phyloP scores from a whole-genome alignment of 192 early-diverging fungal species.

The Backusella luteola region DNA sequence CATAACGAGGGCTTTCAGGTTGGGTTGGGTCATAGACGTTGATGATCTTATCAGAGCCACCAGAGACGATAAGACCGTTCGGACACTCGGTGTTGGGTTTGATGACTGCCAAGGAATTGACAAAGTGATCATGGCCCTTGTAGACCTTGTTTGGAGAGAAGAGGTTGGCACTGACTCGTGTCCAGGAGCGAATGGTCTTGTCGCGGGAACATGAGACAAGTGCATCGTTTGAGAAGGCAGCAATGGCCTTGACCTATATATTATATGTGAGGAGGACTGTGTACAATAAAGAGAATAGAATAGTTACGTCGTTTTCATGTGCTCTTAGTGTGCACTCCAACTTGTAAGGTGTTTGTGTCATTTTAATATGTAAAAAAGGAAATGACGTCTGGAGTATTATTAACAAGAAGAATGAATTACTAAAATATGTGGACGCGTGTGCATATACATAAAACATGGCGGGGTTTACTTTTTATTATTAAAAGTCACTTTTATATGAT shows the following conservation, averaged over 20 bases:
- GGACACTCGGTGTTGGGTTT: conserved; percentile 56
- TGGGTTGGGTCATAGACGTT: conserved; percentile 72
- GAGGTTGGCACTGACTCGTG: conserved; percentile 43
- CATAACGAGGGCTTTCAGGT: conserved; percentile 56
- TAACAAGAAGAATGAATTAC: background rate
- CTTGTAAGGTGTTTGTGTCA: conserved; percentile 8
- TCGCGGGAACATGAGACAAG: conserved; percentile 77
- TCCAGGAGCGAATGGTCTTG: conserved; percentile 73
- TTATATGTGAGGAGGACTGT: background rate
- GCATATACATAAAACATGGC: background rate
- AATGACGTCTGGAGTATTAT: background rate
- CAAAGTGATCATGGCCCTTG: conserved; percentile 72
- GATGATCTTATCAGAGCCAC: conserved; percentile 81
- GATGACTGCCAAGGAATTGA: conserved; percentile 71
- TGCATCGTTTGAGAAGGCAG: conserved; percentile 50
- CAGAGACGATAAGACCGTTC: conserved; percentile 76
- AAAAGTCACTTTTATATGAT: background rate
- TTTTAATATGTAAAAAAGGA: background rate
- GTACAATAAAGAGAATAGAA: too few species aligned
- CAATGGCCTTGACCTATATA: conserved; percentile 67
- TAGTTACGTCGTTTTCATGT: conserved; percentile 8
- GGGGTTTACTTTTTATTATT: background rate
- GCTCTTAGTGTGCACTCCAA: background rate
- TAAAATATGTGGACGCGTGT: background rate
- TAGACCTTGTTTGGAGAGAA: conserved; percentile 57